Evolutionary conservation across 2,329 filamentous ascomycete species (phyloP), one percentile per base, ranked within the genome.

Genomic region (Ceratocystis cacaofunesta): DNA sequence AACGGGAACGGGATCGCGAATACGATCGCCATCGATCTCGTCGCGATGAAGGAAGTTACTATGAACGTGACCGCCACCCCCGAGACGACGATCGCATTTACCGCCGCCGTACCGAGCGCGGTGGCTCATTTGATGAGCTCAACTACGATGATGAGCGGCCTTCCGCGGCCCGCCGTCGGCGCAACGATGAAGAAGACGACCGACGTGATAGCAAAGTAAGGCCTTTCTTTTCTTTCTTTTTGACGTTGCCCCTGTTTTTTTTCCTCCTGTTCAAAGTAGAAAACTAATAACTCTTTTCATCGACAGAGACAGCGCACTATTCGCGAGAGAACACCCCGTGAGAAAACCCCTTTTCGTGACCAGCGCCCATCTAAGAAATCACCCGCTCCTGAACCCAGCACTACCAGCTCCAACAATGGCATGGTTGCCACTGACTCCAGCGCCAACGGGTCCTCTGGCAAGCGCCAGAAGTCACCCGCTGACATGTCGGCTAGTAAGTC

Each of bases 1-100:
- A 52, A 6, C 8, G 10, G 12, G 76, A 78, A 6, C 71, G 74
- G 0, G 74, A 75, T 1, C 70, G 73, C 1, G 74, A 76, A 1
- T 72, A 75, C 5, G 74, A 77, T 1, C 80, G 81, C 50, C 78
- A 76, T 15, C 80, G 81, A 61, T 76, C 81, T 68, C 80, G 82
- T 57, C 83, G 85, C 64, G 82, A 85, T 65, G 79, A 83, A 62
- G 48, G 48, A 28, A 82, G 84, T 70, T 81, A 86, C 73, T 95
- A 95, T 73, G 91, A 94, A 67, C 87, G 90, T 65, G 92, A 96
- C 75, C 83, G 92, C 64, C 84, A 91, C 68, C 90, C 94, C 69
- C 85, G 92, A 62, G 92, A 97, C 73, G 88, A 91, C 70, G 92
- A 96, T 74, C 85, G 90, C 67, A 80, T 88, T 63, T 96, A 96